These are phyloP conservation scores for Mortierella sp. DNA, from an alignment of 371 early-diverging fungal species.

Conservation along the genomic window DNA sequence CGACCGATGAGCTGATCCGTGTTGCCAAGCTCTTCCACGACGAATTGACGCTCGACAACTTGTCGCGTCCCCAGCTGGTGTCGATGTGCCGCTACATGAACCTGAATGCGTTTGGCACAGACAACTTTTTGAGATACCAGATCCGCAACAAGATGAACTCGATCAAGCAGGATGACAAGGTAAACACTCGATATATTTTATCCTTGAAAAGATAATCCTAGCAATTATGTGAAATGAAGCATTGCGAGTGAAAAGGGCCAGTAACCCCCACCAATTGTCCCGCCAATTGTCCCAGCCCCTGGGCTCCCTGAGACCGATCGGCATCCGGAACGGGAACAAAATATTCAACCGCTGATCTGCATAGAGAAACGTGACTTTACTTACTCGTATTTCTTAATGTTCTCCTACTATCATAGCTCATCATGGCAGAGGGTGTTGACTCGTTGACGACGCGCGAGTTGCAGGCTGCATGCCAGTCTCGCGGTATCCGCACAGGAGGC, in stretches of 20 bases:
- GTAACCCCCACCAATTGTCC: neutral
- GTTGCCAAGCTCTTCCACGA: slow-evolving; percentile 91
- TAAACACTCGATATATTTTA: slow-evolving; percentile 22
- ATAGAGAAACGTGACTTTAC: neutral
- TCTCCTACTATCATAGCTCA: slow-evolving; percentile 63
- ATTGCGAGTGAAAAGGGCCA: neutral
- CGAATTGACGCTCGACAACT: slow-evolving; percentile 90
- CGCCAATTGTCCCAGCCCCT: neutral
- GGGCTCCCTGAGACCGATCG: neutral
- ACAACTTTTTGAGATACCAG: slow-evolving; percentile 90
- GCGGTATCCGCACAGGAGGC: slow-evolving; percentile 92
- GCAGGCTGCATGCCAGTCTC: slow-evolving; percentile 88
- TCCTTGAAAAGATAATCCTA: neutral
- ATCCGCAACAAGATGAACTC: slow-evolving; percentile 86
- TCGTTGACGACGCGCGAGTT: slow-evolving; percentile 88
- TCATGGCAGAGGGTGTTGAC: slow-evolving; percentile 91
- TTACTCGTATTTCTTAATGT: neutral
- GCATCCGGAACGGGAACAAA: slow-evolving; percentile 6
- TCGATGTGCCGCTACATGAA: slow-evolving; percentile 94
- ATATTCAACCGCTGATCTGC: neutral
- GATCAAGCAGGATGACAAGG: slow-evolving; percentile 89
- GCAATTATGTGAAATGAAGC: neutral
- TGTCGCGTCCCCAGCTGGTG: slow-evolving; percentile 95
- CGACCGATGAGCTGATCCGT: slow-evolving; percentile 84
- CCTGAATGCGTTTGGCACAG: slow-evolving; percentile 94